A percentile compares a stretch with the other conserved stretches of the same genome.
Conservation (phyloP, 306 rosid genomes). For the Morella rubra region DNA sequence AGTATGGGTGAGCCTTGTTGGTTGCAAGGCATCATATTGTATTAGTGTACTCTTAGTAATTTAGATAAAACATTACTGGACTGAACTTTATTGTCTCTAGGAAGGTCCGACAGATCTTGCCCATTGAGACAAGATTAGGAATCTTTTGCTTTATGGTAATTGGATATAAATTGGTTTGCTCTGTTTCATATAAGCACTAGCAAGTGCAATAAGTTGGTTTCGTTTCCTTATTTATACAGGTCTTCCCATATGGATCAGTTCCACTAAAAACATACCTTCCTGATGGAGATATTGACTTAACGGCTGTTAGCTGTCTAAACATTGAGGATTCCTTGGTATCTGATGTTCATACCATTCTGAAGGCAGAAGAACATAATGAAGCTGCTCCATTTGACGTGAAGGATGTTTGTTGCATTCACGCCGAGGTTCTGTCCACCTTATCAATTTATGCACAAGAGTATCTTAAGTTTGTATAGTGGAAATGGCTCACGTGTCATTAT, state of each 20-base stretch:
- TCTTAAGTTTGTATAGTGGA: not conserved
- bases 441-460: not conserved
- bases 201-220: constrained; percentile 20
- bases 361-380: constrained; percentile 63
- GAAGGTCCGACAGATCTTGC: not conserved
- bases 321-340: constrained; percentile 60
- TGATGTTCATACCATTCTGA: constrained; percentile 60
- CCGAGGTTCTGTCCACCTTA: constrained; percentile 63
- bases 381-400: constrained; percentile 71
- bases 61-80: not conserved
- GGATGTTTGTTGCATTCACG: constrained; percentile 86
- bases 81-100: not conserved
- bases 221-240: constrained; percentile 48
- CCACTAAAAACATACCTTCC: constrained; percentile 91
- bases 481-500: not conserved
- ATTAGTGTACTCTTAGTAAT: not conserved
- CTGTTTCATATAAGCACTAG: not conserved
- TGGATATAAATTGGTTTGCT: not conserved
- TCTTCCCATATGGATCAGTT: constrained; percentile 86
- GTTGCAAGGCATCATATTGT: not conserved
- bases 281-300: constrained; percentile 94
- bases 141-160: not conserved
- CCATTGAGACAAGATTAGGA: not conserved
- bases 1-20: not conserved
- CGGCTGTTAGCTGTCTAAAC: constrained; percentile 51